A percentile compares a stretch with the other conserved stretches of the same genome.
Conservation (phyloP, 768 basidiomycete species). For the Tephrocybe sp. region DNA sequence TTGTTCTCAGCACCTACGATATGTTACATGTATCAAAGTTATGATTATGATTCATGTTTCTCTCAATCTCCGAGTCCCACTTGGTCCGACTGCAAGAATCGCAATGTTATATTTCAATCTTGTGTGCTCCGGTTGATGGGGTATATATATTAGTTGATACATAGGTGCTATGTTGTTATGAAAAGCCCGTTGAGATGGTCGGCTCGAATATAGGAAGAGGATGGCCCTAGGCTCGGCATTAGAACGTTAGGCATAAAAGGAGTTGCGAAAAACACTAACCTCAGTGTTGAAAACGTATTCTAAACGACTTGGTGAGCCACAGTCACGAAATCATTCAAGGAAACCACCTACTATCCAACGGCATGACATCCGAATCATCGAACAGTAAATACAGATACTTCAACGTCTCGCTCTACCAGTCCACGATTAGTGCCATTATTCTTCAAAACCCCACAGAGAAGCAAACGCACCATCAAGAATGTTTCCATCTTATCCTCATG, state of each 20-base stretch:
- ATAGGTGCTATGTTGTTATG: conserved; percentile 13
- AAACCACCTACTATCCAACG: conserved; percentile 62
- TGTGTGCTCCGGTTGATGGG: too few relatives aligned
- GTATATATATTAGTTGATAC: neutral
- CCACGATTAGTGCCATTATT: too few relatives aligned
- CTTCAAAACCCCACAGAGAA: neutral
- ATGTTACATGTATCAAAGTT: conserved; percentile 16
- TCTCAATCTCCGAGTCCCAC: too few relatives aligned
- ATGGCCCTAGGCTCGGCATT: conserved; percentile 25
- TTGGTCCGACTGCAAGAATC: too few relatives aligned
- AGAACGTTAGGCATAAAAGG: neutral
- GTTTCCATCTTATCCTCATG: conserved; percentile 94
- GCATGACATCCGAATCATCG: conserved; percentile 66
- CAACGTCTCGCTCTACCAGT: conserved; percentile 74
- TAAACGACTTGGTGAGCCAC: conserved; percentile 21
- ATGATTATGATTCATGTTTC: conserved; percentile 23
- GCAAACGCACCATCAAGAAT: conserved; percentile 71
- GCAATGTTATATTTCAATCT: too few relatives aligned
- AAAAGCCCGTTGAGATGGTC: conserved; percentile 27
- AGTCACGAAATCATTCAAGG: neutral
- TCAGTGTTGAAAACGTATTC: conserved; percentile 94
- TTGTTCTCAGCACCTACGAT: conserved; percentile 6
- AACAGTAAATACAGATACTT: conserved; percentile 92
- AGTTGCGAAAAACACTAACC: conserved; percentile 32
- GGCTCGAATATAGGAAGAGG: conserved; percentile 34